A percentile compares a stretch with the other conserved stretches of the same genome.
phyloP scores from a whole-genome alignment of 257 asterid genomes.

The Solanum paucissectum region DNA sequence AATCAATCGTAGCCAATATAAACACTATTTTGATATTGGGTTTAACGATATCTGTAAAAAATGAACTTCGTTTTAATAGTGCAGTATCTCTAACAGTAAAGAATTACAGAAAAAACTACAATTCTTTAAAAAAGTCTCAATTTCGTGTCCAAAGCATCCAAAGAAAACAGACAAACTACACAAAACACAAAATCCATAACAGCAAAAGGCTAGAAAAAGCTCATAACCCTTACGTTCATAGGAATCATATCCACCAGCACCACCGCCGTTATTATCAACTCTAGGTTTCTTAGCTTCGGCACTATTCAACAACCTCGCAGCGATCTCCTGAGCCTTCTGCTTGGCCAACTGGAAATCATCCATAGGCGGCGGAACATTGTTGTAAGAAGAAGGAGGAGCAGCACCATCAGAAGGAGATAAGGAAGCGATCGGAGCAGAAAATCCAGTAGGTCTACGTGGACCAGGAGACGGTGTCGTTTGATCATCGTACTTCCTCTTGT shows the following conservation, averaged over 20 bases:
- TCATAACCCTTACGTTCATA: neutral
- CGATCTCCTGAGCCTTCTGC: conserved; percentile 91
- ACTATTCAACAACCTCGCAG: conserved; percentile 59
- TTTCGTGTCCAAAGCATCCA: neutral
- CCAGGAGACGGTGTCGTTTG: conserved; percentile 42
- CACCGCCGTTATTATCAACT: conserved; percentile 62
- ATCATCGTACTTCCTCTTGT: conserved; percentile 57
- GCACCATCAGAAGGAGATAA: conserved; percentile 45
- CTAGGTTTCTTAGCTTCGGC: conserved; percentile 62
- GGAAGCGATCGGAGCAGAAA: conserved; percentile 46
- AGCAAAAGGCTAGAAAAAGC: neutral
- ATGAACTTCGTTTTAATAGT: neutral
- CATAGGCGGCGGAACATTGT: conserved; percentile 68
- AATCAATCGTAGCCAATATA: neutral
- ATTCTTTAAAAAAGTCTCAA: neutral
- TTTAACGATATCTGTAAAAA: neutral
- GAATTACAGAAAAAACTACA: neutral
- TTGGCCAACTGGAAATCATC: conserved; percentile 80
- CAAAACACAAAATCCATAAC: neutral
- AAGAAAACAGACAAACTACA: neutral
- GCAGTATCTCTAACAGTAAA: neutral
- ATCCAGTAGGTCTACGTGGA: conserved; percentile 61
- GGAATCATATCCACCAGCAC: conserved; percentile 5
- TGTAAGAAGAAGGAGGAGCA: conserved; percentile 39
- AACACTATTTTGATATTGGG: neutral